A percentile compares a stretch with the other conserved stretches of the same genome.
Conservation (phyloP, 495 filamentous ascomycete species). For the Choiromyces venosus region DNA sequence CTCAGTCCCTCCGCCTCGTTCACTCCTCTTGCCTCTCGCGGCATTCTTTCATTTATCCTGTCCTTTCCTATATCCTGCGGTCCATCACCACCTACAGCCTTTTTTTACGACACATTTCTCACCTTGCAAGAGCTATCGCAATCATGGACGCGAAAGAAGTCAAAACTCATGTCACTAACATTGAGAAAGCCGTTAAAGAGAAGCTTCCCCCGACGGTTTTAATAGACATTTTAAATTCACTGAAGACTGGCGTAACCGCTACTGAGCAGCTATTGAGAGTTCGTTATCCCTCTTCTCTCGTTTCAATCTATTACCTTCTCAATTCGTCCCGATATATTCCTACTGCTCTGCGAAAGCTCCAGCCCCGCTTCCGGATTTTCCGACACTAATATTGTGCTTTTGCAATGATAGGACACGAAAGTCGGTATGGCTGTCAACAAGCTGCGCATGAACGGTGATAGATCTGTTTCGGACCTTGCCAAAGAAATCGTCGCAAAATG, state of each 20-base stretch:
- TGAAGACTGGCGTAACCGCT: conserved; percentile 71
- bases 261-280: conserved; percentile 79
- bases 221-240: conserved; percentile 62
- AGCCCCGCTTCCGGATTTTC: background rate
- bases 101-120: background rate
- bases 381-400: background rate
- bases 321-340: background rate
- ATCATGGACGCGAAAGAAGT: conserved; percentile 79
- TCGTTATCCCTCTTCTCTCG: conserved; percentile 42
- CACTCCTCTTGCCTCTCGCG: background rate
- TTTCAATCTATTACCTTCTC: background rate
- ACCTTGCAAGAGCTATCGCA: background rate
- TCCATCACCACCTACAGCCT: background rate
- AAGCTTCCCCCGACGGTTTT: conserved; percentile 62
- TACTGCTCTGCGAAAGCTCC: background rate
- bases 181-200: conserved; percentile 68
- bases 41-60: background rate
- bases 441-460: conserved; percentile 66
- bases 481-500: conserved; percentile 80
- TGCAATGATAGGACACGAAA: conserved; percentile 60
- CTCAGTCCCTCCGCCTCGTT: background rate
- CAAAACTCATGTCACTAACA: conserved; percentile 60
- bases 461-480: conserved; percentile 67
- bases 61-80: background rate
- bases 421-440: conserved; percentile 86